Evolutionary conservation across 73 alveolate genomes (phyloP).

Genomic region (Paramecium caudatum): DNA sequence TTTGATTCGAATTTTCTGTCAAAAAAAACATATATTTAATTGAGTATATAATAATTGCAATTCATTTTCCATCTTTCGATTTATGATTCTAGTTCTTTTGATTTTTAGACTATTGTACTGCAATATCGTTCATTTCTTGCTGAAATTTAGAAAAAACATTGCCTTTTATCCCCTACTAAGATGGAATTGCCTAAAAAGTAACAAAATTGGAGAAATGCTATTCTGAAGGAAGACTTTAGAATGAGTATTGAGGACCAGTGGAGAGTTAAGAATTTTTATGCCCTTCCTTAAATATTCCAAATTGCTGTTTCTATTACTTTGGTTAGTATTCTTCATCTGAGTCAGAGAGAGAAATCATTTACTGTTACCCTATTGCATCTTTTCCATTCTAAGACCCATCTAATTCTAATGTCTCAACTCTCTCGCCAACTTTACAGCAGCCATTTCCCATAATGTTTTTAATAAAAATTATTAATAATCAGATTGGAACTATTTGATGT

Average conservation of each 20-base stretch:
- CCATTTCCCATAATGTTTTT: conserved; percentile 62
- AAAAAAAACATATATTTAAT: not conserved
- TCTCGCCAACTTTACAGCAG: conserved; percentile 13
- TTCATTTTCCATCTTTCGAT: not conserved
- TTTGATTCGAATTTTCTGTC: not conserved
- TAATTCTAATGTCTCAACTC: conserved; percentile 26
- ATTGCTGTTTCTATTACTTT: not conserved
- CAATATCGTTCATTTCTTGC: conserved; percentile 53
- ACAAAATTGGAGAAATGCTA: conserved; percentile 57
- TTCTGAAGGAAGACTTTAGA: conserved; percentile 57
- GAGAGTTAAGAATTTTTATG: conserved; percentile 7
- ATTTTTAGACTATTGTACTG: not conserved
- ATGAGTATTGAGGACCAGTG: conserved; percentile 17
- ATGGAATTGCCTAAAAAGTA: conserved; percentile 62
- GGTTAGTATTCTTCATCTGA: conserved; percentile 55
- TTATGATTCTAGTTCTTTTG: not conserved
- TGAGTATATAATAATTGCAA: not conserved
- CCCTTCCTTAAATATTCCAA: conserved; percentile 18
- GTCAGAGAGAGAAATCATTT: conserved; percentile 53
- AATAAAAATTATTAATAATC: conserved; percentile 17
- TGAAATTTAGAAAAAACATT: conserved; percentile 53
- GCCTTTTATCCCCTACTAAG: not conserved
- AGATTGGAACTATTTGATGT: not conserved
- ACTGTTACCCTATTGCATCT: not conserved
- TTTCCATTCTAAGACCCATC: conserved; percentile 16